A percentile compares a stretch with the other conserved stretches of the same genome.
phyloP scores from a whole-genome alignment of 2,329 filamentous ascomycete species.

The Hypoxylon sp. region DNA sequence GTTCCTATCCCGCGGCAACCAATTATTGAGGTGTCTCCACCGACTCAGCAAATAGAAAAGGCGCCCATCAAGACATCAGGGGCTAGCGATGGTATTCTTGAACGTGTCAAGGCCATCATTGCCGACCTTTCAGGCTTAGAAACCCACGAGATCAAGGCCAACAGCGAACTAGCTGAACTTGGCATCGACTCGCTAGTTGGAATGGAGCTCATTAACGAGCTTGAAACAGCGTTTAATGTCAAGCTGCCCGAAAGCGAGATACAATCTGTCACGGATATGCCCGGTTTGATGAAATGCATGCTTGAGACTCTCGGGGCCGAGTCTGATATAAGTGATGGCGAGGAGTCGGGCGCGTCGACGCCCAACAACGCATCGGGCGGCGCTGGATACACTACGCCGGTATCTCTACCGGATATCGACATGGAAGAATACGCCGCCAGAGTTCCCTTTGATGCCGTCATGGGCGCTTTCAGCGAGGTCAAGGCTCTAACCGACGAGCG shows the following conservation, averaged over 20 bases:
- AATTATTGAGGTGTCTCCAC: background rate
- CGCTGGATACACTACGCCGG: conserved; percentile 9
- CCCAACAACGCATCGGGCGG: background rate
- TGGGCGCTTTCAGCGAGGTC: conserved; percentile 20
- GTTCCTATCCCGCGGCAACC: background rate
- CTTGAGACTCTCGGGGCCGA: conserved; percentile 7
- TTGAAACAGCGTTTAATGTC: conserved; percentile 53
- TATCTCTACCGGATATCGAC: conserved; percentile 2
- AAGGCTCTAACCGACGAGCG: conserved; percentile 24
- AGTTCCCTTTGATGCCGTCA: conserved; percentile 17
- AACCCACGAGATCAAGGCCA: conserved; percentile 52
- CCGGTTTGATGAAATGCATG: conserved; percentile 22
- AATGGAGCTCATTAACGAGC: conserved; percentile 59
- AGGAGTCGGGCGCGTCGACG: conserved; percentile 13
- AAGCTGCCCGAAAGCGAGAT: conserved; percentile 14
- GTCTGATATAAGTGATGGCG: conserved; percentile 7
- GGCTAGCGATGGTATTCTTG: background rate
- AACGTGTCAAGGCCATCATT: conserved; percentile 18
- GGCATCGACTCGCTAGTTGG: conserved; percentile 63
- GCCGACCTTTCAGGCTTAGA: conserved; percentile 21
- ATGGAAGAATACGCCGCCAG: background rate
- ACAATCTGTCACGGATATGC: conserved; percentile 2
- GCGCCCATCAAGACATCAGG: background rate
- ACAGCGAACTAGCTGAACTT: conserved; percentile 54
- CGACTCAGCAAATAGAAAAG: background rate